These are phyloP conservation scores for Xylaria bambusicola DNA, from an alignment of 495 filamentous ascomycete genomes.

Conservation along the genomic window DNA sequence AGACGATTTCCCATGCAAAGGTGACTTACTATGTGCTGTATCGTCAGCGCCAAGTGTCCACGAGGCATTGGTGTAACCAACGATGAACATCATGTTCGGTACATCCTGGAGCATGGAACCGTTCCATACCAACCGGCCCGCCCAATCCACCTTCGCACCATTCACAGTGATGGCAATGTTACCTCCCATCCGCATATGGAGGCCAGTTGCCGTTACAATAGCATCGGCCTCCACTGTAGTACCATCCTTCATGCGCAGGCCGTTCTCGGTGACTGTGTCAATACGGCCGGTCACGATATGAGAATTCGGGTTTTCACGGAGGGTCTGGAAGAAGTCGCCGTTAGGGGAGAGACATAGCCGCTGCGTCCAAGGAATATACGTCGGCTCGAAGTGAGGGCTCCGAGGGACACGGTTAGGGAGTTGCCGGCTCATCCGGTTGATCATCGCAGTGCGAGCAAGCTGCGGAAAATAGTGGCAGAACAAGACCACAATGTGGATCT, in stretches of 20 bases:
- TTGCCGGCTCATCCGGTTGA: conserved; percentile 39
- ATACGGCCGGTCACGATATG: conserved; percentile 70
- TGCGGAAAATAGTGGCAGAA: conserved; percentile 58
- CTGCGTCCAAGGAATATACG: conserved; percentile 74
- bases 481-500: conserved; percentile 33
- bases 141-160: conserved; percentile 49
- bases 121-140: conserved; percentile 57
- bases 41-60: conserved; percentile 65
- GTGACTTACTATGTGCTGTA: conserved; percentile 39
- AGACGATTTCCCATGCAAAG: too few relatives aligned
- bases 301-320: conserved; percentile 55
- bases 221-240: conserved; percentile 64
- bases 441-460: conserved; percentile 49
- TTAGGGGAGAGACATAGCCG: conserved; percentile 71
- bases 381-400: conserved; percentile 70
- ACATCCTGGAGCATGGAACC: conserved; percentile 62
- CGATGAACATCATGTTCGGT: conserved; percentile 56
- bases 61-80: conserved; percentile 60
- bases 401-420: conserved; percentile 58
- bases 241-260: conserved; percentile 60
- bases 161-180: conserved; percentile 56
- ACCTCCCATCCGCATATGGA: conserved; percentile 59
- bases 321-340: conserved; percentile 68
- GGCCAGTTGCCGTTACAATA: conserved; percentile 74
- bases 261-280: conserved; percentile 58